Conservation (phyloP, 352 stramenopile genomes). For the Chrysophaeum taylorii region DNA sequence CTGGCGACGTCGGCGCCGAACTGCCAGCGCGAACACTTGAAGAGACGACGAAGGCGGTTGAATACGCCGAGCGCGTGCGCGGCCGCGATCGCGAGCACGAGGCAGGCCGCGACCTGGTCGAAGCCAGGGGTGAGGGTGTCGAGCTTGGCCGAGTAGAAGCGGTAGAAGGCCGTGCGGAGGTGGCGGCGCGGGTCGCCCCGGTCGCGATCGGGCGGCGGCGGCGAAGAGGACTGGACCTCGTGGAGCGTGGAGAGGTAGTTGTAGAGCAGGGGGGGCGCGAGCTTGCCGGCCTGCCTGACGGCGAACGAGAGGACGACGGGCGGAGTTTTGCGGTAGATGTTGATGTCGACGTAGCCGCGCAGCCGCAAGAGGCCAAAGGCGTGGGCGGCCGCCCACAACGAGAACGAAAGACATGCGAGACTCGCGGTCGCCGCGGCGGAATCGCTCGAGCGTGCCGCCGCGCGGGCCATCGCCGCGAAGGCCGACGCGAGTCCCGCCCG, state of each 20-base stretch:
- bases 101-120: background rate
- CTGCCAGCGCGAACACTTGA: background rate
- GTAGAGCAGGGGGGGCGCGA: background rate
- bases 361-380: background rate
- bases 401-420: background rate
- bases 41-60: background rate
- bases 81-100: background rate
- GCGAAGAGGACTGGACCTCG: background rate
- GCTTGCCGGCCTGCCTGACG: background rate
- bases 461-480: background rate
- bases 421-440: background rate
- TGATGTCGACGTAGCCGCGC: background rate
- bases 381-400: background rate
- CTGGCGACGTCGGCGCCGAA: background rate
- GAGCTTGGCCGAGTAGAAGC: background rate
- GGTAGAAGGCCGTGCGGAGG: background rate
- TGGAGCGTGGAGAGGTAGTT: background rate
- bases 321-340: background rate
- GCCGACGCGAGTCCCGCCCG: too few species aligned
- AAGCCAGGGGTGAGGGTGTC: background rate
- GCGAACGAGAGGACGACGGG: background rate
- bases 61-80: background rate
- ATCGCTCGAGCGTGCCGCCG: background rate
- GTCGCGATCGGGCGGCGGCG: background rate
- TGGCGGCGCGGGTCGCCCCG: too few species aligned